Conservation (phyloP, 768 basidiomycete species). For the Calocybe cyanea region DNA sequence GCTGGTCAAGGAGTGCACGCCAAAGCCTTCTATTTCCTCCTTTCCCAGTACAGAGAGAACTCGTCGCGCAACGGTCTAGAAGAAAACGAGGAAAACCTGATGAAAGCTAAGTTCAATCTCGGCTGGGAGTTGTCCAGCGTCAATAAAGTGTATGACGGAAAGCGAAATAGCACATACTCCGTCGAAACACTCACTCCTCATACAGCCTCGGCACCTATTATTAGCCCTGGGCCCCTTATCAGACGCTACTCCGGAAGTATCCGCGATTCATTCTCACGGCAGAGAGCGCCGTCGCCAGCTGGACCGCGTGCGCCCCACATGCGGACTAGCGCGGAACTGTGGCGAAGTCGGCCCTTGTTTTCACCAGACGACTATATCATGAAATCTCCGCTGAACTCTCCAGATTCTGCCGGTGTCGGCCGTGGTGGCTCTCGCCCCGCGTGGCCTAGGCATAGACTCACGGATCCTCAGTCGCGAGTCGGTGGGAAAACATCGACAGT, state of each 20-base stretch:
- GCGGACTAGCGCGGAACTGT: slow-evolving; percentile 18
- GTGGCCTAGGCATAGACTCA: slow-evolving; percentile 34
- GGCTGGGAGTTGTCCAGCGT: slow-evolving; percentile 26
- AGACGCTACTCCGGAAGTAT: slow-evolving; percentile 16
- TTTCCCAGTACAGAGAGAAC: slow-evolving; percentile 71
- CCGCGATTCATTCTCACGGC: slow-evolving; percentile 24
- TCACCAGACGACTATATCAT: slow-evolving; percentile 3
- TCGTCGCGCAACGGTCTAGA: slow-evolving; percentile 41
- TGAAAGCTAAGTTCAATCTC: slow-evolving; percentile 16
- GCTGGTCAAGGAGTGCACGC: slow-evolving; percentile 69
- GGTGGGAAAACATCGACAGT: slow-evolving; percentile 14
- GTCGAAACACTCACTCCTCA: slow-evolving; percentile 6
- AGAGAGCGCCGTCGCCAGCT: slow-evolving; percentile 45
- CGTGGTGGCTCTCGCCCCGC: slow-evolving; percentile 27
- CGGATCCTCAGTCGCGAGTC: slow-evolving; percentile 15
- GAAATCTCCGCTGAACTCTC: slow-evolving; percentile 11
- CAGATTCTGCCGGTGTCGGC: slow-evolving; percentile 21
- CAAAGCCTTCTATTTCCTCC: slow-evolving; percentile 87
- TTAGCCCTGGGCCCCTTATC: slow-evolving; percentile 12
- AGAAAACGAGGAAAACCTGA: slow-evolving; percentile 36
- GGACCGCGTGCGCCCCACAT: slow-evolving; percentile 41
- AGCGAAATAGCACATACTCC: slow-evolving; percentile 16
- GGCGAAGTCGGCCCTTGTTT: slow-evolving; percentile 18
- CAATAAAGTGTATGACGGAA: slow-evolving; percentile 27
- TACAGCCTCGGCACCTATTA: slow-evolving; percentile 14